Evolutionary conservation across 2,329 filamentous ascomycete genomes (phyloP).

Genomic region (Fusarium gaditjirri): DNA sequence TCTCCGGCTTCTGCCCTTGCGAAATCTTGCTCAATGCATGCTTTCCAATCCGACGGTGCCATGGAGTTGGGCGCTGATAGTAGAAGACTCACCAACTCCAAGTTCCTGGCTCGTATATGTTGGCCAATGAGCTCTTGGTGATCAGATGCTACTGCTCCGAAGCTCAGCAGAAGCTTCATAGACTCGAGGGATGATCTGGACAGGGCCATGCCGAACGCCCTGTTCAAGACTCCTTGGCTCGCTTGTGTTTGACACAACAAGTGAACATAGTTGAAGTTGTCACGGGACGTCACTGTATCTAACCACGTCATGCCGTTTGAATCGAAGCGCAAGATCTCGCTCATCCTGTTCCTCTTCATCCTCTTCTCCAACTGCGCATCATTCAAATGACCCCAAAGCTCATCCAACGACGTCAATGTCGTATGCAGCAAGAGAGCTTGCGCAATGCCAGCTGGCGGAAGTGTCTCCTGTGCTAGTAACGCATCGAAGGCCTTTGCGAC

Average conservation of each 20-base stretch:
- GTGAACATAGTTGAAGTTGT: slow-evolving; percentile 20
- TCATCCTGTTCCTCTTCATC: slow-evolving; percentile 14
- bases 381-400: slow-evolving; percentile 21
- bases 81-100: neutral
- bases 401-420: neutral
- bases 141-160: neutral
- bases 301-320: neutral
- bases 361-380: slow-evolving; percentile 19
- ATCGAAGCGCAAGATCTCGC: neutral
- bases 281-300: neutral
- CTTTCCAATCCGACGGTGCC: neutral
- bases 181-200: neutral
- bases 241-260: slow-evolving; percentile 10
- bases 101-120: neutral
- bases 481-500: slow-evolving; percentile 12
- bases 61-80: slow-evolving; percentile 2
- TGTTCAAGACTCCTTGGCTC: neutral
- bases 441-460: slow-evolving; percentile 13
- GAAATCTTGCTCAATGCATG: slow-evolving; percentile 4
- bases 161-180: slow-evolving; percentile 9
- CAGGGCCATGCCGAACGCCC: slow-evolving; percentile 11
- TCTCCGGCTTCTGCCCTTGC: neutral
- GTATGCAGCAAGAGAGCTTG: slow-evolving; percentile 9
- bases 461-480: neutral
- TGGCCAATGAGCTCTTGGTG: neutral